Evolutionary conservation across 1,284 basidiomycete genomes (phyloP).

Genomic region (Hymenochaete sp.): DNA sequence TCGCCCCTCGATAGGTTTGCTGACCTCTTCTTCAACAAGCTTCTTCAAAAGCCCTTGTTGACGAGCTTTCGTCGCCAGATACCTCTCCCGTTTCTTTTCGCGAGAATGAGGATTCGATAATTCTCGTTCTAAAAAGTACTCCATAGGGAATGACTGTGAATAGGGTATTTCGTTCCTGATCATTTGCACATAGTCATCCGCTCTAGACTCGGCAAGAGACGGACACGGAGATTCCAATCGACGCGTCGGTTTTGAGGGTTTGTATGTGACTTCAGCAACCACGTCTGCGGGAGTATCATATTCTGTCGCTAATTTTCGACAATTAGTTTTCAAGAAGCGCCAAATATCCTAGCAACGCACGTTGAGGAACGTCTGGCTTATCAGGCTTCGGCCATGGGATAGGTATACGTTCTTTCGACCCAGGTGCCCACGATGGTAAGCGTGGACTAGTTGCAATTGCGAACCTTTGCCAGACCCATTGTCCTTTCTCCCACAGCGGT

Average conservation of each 20-base stretch:
- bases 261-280: constrained; percentile 14
- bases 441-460: constrained; percentile 55
- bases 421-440: constrained; percentile 37
- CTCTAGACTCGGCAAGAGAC: constrained; percentile 20
- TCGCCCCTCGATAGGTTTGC: constrained; percentile 43
- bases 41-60: constrained; percentile 43
- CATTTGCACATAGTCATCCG: constrained; percentile 50
- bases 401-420: constrained; percentile 30
- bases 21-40: constrained; percentile 46
- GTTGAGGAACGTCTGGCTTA: constrained; percentile 33
- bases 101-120: constrained; percentile 72
- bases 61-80: constrained; percentile 46
- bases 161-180: constrained; percentile 37
- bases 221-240: neutral
- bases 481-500: constrained; percentile 47
- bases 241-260: constrained; percentile 5
- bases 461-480: constrained; percentile 58
- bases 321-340: neutral
- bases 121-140: constrained; percentile 55
- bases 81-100: constrained; percentile 68
- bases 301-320: constrained; percentile 3
- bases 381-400: constrained; percentile 62
- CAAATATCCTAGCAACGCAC: constrained; percentile 30
- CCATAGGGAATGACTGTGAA: constrained; percentile 47
- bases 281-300: constrained; percentile 12